Base-by-base conservation (phyloP, 2,329 filamentous ascomycete species). In the Sporothrix variecibatus region DNA sequence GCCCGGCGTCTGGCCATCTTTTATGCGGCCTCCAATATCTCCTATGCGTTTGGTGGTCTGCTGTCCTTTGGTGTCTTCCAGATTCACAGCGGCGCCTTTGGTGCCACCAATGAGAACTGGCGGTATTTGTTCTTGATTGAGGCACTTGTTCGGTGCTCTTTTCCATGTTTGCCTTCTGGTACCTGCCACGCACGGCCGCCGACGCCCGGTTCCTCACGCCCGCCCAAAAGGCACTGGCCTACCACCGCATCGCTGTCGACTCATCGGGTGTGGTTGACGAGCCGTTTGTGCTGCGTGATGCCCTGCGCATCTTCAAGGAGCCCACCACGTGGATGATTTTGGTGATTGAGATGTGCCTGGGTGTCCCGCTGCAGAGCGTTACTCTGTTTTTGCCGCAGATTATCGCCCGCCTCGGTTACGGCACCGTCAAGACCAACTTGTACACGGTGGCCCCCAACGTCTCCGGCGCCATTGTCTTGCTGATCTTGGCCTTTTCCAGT, bases 381-480 rank as follows among this genome's bases (percentile, higher is more conserved):
- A 73, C 64, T 5, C 75, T 77, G 20, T 78, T 77, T 53, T 43
- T 77, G 73, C 77, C 77, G 2, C 75, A 77, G 70, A 78, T 77
- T 73, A 75, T 78, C n/a, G 60, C 64, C 20, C 77, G 77, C 38
- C 76, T 78, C 2, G 73, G 73, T 74, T 76, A 73, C 75, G 31
- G 49, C 56, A 83, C 84, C 2, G 82, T 89, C 77, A 87, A 86
- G 80, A 94, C 93, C 0, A 95, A 96, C 78, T 86, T 95, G 0
- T 94, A 93, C 82, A 95, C 93, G 0, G 93, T 95, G 0, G 93
- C 93, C 0, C 93, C 93, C 1, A 95, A 95, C 78, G 87, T 94
- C 64, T 89, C 89, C 0, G 93, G 93, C 0, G 92, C 93, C 0
- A 87, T 88, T 1, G 90, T 94, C 86, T 85, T 95, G 2, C 84